These are phyloP conservation scores for Solanum etuberosum DNA, from an alignment of 257 asterid genomes.

Conservation along the genomic window DNA sequence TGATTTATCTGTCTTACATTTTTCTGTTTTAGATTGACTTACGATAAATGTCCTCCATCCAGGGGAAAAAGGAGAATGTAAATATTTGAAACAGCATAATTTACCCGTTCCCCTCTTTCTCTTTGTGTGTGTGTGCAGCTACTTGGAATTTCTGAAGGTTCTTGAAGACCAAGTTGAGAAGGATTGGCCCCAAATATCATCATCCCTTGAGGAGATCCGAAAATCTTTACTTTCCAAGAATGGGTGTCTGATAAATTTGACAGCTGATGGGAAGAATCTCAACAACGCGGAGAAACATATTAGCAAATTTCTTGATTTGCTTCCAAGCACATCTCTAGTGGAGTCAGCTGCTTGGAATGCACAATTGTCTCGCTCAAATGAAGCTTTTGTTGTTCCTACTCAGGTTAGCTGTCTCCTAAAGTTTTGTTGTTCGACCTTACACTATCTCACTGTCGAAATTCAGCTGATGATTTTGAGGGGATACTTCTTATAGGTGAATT, in stretches of 20 bases:
- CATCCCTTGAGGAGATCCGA: constrained; percentile 93
- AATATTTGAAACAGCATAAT: background rate
- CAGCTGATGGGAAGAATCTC: constrained; percentile 80
- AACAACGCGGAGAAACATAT: constrained; percentile 51
- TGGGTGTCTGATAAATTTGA: constrained; percentile 78
- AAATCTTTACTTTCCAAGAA: constrained; percentile 57
- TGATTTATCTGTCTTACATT: background rate
- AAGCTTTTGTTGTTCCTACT: constrained; percentile 92
- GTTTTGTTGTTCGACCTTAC: background rate
- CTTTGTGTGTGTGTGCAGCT: constrained; percentile 39
- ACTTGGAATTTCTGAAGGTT: constrained; percentile 68
- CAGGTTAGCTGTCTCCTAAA: constrained; percentile 45
- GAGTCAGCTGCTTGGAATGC: constrained; percentile 53
- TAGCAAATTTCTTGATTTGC: constrained; percentile 74
- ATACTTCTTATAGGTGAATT: constrained; percentile 61
- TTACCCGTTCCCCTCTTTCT: background rate
- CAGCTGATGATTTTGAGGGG: background rate
- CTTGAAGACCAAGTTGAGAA: constrained; percentile 78
- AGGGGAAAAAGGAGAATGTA: background rate
- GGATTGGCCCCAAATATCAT: constrained; percentile 72
- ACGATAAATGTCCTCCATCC: background rate
- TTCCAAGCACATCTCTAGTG: constrained; percentile 51
- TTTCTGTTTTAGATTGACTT: background rate
- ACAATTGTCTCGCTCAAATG: constrained; percentile 61
- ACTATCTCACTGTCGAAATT: background rate